Evolutionary conservation across 257 asterid genomes (phyloP).

Genomic region (Plantago ovata): DNA sequence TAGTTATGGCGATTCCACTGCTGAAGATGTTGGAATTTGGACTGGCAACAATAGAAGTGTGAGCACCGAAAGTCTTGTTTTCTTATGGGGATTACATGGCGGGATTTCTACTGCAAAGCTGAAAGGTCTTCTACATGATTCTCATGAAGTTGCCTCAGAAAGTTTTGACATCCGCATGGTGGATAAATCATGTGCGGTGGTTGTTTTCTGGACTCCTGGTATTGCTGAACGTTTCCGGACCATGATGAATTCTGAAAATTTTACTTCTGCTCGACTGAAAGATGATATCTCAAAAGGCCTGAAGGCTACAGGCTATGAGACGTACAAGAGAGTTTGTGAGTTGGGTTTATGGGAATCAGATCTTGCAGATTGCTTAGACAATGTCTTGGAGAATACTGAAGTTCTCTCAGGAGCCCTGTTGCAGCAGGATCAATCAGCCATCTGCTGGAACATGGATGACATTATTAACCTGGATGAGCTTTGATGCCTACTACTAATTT

Average conservation of each 20-base stretch:
- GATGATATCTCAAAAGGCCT: slow-evolving; percentile 57
- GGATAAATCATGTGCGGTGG: slow-evolving; percentile 69
- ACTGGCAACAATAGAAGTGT: slow-evolving; percentile 38
- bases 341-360: slow-evolving; percentile 48
- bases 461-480: slow-evolving; percentile 71
- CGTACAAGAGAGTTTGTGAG: slow-evolving; percentile 50
- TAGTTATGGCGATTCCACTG: slow-evolving; percentile 30
- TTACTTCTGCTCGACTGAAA: slow-evolving; percentile 28
- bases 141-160: slow-evolving; percentile 45
- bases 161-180: slow-evolving; percentile 68
- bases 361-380: slow-evolving; percentile 64
- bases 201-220: slow-evolving; percentile 58
- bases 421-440: slow-evolving; percentile 34
- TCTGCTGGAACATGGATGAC: slow-evolving; percentile 61
- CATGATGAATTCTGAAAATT: slow-evolving; percentile 47
- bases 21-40: slow-evolving; percentile 45
- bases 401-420: slow-evolving; percentile 27
- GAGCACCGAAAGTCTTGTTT: slow-evolving; percentile 43
- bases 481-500: slow-evolving; percentile 18
- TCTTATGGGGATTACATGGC: slow-evolving; percentile 76
- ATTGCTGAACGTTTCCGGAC: slow-evolving; percentile 45
- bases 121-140: slow-evolving; percentile 45
- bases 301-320: slow-evolving; percentile 55
- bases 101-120: slow-evolving; percentile 59
- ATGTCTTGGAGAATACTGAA: slow-evolving; percentile 44